These are phyloP conservation scores for Simplicillium sp. DNA, from an alignment of 2,329 filamentous ascomycete species.

Conservation along the genomic window DNA sequence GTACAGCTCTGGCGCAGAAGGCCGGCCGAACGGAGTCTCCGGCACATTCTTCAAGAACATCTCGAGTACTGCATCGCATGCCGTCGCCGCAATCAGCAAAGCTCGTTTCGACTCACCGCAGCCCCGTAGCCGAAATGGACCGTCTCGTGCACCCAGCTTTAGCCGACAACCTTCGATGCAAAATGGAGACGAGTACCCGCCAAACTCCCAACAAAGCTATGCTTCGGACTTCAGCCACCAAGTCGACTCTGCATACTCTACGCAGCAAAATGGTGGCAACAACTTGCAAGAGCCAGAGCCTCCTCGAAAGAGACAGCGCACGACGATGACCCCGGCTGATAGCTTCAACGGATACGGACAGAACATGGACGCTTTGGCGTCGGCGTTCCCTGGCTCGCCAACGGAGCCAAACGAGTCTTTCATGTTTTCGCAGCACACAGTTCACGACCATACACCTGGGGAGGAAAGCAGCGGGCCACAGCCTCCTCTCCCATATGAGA, in stretches of 20 bases:
- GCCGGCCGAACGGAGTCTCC: slow-evolving; percentile 54
- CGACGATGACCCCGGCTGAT: slow-evolving; percentile 44
- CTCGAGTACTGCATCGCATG: slow-evolving; percentile 83
- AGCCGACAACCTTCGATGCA: slow-evolving; percentile 64
- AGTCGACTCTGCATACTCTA: slow-evolving; percentile 61
- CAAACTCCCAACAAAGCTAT: slow-evolving; percentile 77
- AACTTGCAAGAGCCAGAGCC: slow-evolving; percentile 57
- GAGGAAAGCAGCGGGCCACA: slow-evolving; percentile 49
- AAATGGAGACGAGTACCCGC: slow-evolving; percentile 57
- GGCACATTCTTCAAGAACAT: slow-evolving; percentile 98
- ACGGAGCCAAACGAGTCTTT: slow-evolving; percentile 78
- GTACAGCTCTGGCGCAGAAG: slow-evolving; percentile 64
- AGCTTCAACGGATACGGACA: slow-evolving; percentile 46
- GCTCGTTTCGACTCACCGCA: slow-evolving; percentile 84
- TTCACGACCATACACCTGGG: slow-evolving; percentile 30
- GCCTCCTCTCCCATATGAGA: slow-evolving; percentile 52
- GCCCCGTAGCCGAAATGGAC: slow-evolving; percentile 55
- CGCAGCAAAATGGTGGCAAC: slow-evolving; percentile 34
- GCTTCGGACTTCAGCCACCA: slow-evolving; percentile 66
- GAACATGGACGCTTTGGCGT: slow-evolving; percentile 33
- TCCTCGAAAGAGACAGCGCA: slow-evolving; percentile 67
- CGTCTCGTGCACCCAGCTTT: slow-evolving; percentile 58
- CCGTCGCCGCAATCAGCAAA: slow-evolving; percentile 93
- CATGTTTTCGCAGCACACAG: slow-evolving; percentile 47
- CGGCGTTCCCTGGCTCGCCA: slow-evolving; percentile 57